Conservation (phyloP, 2,329 filamentous ascomycete genomes). For the Colletotrichum orbiculare region DNA sequence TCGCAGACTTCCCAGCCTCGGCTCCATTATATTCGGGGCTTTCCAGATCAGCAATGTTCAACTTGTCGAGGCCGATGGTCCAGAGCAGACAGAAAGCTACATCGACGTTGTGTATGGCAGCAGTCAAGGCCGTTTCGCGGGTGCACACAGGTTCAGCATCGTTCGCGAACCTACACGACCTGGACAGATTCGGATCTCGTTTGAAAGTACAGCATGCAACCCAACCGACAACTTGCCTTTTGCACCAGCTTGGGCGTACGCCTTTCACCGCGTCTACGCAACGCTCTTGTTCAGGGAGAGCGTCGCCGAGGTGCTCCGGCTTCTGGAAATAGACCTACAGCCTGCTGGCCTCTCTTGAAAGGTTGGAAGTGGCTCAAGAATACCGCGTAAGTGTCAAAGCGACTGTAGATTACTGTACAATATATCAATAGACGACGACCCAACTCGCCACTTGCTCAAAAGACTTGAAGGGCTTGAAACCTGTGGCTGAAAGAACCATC, state of each 20-base stretch:
- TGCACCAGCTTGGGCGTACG: slow-evolving; percentile 29
- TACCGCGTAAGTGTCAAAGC: too few relatives aligned
- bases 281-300: slow-evolving; percentile 43
- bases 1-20: slow-evolving; percentile 33
- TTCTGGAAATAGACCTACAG: too few relatives aligned
- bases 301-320: slow-evolving; percentile 36
- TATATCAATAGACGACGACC: too few relatives aligned
- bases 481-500: too few relatives aligned
- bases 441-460: too few relatives aligned
- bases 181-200: slow-evolving; percentile 30
- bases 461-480: too few relatives aligned
- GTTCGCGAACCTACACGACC: slow-evolving; percentile 25
- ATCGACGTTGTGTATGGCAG: slow-evolving; percentile 46
- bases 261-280: slow-evolving; percentile 42
- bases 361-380: too few relatives aligned
- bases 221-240: slow-evolving; percentile 39
- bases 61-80: not conserved
- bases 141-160: slow-evolving; percentile 45
- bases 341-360: too few relatives aligned
- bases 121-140: slow-evolving; percentile 40
- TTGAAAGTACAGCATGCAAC: slow-evolving; percentile 42
- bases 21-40: slow-evolving; percentile 41
- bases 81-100: slow-evolving; percentile 38
- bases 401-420: too few relatives aligned
- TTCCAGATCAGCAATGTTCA: slow-evolving; percentile 43